Base-by-base conservation (phyloP, 176 grass and related monocot genomes). In the Aegilops longissima region DNA sequence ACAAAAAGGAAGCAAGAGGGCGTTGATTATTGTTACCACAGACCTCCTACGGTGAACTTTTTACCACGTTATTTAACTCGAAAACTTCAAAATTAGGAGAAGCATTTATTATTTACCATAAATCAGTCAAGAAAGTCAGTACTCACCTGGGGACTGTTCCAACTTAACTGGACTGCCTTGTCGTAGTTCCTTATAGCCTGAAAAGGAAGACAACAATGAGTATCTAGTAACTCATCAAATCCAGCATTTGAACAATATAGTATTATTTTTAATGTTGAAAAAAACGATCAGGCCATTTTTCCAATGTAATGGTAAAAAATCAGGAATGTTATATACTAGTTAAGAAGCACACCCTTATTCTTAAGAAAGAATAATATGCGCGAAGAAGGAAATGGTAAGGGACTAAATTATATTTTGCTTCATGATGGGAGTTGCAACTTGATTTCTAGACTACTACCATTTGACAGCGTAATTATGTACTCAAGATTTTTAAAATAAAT, bases 81-180 rank as follows among this genome's bases (percentile, higher is more conserved):
- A 66, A 51, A 2, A 78, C n/a, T 20, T 78, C 33, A 85, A 84
- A 85, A 40, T 33, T 27, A 69, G 2, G 20, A 68, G 23, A 9
- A 45, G 16, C 33, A 40, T 39, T 86, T 30, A 38, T 59, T 40
- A 68, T 79, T 7, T 86, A 30, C 5, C 76, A 27, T 56, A 24
- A 86, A 85, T 76, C 72, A 68, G 42, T 65, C 29, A 54, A 27
- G 17, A 23, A 42, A 78, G 40, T 21, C 23, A 2, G 58, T 66
- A 20, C 86, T 84, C 23, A 95, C 93, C 93, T 95, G 93, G 34
- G 93, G 93, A 36, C 91, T 95, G 71, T 93, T 95, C 93, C 91
- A 95, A 61, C 91, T 93, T 42, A 95, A 92, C 39, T 93, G 83
- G 73, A 95, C 93, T 68, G 93, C 93, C 84, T 93, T 95, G 72